These are phyloP conservation scores for Iberis pinnata DNA, from an alignment of 345 rosid species.

Conservation along the genomic window DNA sequence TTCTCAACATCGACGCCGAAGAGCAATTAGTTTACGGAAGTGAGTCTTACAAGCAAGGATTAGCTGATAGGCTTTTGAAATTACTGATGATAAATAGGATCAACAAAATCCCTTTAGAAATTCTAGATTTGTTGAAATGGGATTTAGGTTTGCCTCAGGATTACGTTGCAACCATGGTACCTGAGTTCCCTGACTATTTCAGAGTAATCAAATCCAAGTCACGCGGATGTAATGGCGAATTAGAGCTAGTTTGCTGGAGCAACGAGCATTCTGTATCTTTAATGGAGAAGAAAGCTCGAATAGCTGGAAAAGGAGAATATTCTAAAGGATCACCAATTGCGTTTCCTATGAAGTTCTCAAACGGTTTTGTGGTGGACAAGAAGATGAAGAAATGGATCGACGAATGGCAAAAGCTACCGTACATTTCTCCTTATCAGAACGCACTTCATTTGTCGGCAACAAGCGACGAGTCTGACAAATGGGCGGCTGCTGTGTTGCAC, in stretches of 20 bases:
- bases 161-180: slow-evolving; percentile 42
- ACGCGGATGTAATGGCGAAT: slow-evolving; percentile 21
- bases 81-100: slow-evolving; percentile 61
- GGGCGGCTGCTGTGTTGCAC: slow-evolving; percentile 65
- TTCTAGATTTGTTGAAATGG: slow-evolving; percentile 63
- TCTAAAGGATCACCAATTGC: slow-evolving; percentile 42
- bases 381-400: slow-evolving; percentile 64
- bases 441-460: slow-evolving; percentile 46
- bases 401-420: slow-evolving; percentile 87
- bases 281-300: slow-evolving; percentile 46
- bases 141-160: slow-evolving; percentile 79
- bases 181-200: slow-evolving; percentile 82
- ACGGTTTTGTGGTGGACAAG: slow-evolving; percentile 65
- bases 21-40: slow-evolving; percentile 79
- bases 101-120: slow-evolving; percentile 46
- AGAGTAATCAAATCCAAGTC: slow-evolving; percentile 35
- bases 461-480: slow-evolving; percentile 74
- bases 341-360: slow-evolving; percentile 53
- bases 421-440: slow-evolving; percentile 71
- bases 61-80: slow-evolving; percentile 66
- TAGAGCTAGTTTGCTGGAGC: slow-evolving; percentile 90
- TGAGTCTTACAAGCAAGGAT: slow-evolving; percentile 47
- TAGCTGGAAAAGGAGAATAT: slow-evolving; percentile 26
- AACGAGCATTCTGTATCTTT: slow-evolving; percentile 49
- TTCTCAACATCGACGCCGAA: slow-evolving; percentile 65